A percentile compares a stretch with the other conserved stretches of the same genome.
Evolutionary conservation across 208 protist genomes (phyloP).

Genomic region (Trypanosoma conorhini): DNA sequence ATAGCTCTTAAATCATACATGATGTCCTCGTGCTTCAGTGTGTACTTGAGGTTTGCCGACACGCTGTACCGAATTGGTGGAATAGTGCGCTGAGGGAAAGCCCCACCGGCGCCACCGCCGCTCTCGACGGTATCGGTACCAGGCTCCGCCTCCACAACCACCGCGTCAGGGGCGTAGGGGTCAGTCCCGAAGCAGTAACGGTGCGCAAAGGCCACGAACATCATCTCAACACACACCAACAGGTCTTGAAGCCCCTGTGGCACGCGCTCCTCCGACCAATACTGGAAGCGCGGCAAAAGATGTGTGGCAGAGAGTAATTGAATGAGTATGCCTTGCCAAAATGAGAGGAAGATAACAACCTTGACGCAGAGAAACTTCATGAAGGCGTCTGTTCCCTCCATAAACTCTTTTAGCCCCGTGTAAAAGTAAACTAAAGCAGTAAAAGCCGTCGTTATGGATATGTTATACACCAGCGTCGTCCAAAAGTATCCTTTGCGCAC

Average conservation of each 20-base stretch:
- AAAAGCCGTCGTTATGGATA: constrained; percentile 93
- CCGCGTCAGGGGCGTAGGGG: constrained; percentile 43
- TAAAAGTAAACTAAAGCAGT: constrained; percentile 93
- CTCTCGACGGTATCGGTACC: background rate
- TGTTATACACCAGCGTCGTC: constrained; percentile 90
- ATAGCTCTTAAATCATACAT: constrained; percentile 75
- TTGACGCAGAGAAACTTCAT: constrained; percentile 94
- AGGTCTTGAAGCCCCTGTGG: constrained; percentile 81
- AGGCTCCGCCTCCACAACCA: constrained; percentile 11
- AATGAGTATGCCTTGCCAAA: constrained; percentile 93
- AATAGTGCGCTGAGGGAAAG: constrained; percentile 34
- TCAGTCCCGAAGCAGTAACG: constrained; percentile 91
- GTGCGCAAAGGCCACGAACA: constrained; percentile 89
- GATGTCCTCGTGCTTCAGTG: constrained; percentile 83
- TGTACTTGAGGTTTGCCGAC: constrained; percentile 80
- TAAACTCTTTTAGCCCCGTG: constrained; percentile 78
- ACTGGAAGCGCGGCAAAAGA: constrained; percentile 68
- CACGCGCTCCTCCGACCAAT: constrained; percentile 74
- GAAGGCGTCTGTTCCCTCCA: constrained; percentile 88
- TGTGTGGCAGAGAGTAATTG: constrained; percentile 68
- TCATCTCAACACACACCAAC: constrained; percentile 92
- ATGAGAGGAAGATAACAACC: constrained; percentile 91
- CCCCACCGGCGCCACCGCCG: constrained; percentile 8
- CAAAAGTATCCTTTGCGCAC: constrained; percentile 87
- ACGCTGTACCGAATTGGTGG: constrained; percentile 81